These are phyloP conservation scores for Bimuria novae-zelandiae DNA, from an alignment of 2,329 filamentous ascomycete species.

Conservation along the genomic window DNA sequence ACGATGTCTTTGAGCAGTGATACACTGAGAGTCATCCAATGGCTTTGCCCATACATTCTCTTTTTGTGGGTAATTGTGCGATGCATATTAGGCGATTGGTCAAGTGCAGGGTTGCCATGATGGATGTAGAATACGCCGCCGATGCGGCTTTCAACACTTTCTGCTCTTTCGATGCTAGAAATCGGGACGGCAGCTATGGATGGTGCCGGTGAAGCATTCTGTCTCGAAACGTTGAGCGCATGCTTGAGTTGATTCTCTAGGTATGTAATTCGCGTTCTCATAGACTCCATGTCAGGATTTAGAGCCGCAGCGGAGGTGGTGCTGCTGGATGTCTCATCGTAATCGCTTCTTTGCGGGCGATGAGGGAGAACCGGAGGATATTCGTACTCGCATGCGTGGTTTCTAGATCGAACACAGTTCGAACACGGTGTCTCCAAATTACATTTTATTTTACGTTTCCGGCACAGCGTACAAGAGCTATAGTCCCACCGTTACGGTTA, in stretches of 20 bases:
- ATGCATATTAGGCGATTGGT: slow-evolving; percentile 40
- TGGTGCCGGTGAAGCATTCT: slow-evolving; percentile 19
- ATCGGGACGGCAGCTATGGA: slow-evolving; percentile 26
- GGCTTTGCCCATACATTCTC: slow-evolving; percentile 61
- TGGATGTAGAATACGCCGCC: slow-evolving; percentile 53
- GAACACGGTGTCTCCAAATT: slow-evolving; percentile 63
- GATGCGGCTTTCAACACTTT: slow-evolving; percentile 44
- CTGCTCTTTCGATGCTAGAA: slow-evolving; percentile 42
- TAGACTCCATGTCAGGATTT: slow-evolving; percentile 43
- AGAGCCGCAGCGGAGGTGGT: slow-evolving; percentile 24
- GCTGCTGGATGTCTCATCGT: not conserved
- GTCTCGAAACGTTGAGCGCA: not conserved
- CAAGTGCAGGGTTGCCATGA: slow-evolving; percentile 41
- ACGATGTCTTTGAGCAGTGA: slow-evolving; percentile 53
- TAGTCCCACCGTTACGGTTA: not conserved
- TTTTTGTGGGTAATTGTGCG: slow-evolving; percentile 60
- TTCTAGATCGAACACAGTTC: slow-evolving; percentile 63
- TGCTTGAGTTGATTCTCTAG: slow-evolving; percentile 52
- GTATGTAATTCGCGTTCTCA: slow-evolving; percentile 49
- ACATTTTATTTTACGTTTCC: slow-evolving; percentile 65
- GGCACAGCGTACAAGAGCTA: slow-evolving; percentile 62
- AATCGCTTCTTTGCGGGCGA: not conserved
- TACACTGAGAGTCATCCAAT: slow-evolving; percentile 58
- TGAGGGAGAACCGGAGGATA: slow-evolving; percentile 6
- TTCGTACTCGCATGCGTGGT: slow-evolving; percentile 59